Percentiles rank a stretch among this genome's conserved stretches.
Conservation (phyloP, 768 basidiomycete genomes). For the Podaxis sp. region DNA sequence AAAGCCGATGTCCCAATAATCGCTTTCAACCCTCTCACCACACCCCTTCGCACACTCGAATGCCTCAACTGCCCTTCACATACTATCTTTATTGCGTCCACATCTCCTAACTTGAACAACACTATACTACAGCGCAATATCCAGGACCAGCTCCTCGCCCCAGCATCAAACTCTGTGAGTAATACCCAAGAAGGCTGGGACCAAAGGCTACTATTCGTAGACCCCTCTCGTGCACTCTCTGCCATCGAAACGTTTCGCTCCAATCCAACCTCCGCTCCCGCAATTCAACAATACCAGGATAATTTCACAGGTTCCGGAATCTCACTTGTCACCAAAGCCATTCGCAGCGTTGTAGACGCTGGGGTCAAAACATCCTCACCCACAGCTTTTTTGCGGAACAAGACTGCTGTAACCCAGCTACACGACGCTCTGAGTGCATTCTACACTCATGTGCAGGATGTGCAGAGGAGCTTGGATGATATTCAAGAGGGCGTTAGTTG, state of each 20-base stretch:
- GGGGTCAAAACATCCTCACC: constrained; percentile 9
- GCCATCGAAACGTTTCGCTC: constrained; percentile 51
- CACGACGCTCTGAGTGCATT: constrained; percentile 40
- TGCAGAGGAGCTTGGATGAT: constrained; percentile 33
- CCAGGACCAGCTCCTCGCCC: constrained; percentile 22
- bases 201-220: constrained; percentile 42
- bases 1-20: constrained; percentile 65
- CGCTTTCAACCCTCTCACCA: constrained; percentile 60
- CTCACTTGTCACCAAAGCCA: constrained; percentile 42
- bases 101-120: constrained; percentile 16
- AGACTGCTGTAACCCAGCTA: constrained; percentile 38
- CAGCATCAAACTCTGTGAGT: constrained; percentile 14
- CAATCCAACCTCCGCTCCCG: constrained; percentile 42
- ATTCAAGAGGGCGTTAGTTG: constrained; percentile 34
- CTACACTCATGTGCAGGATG: constrained; percentile 28
- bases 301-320: constrained; percentile 60
- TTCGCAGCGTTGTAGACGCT: constrained; percentile 27
- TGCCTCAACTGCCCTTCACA: constrained; percentile 40
- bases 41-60: constrained; percentile 35
- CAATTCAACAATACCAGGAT: constrained; percentile 66
- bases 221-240: constrained; percentile 57
- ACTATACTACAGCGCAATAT: constrained; percentile 13
- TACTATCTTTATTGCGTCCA: constrained; percentile 42
- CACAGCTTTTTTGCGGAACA: constrained; percentile 30
- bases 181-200: constrained; percentile 19